Conservation (phyloP, 768 basidiomycete genomes). For the Serpula lacrymans region DNA sequence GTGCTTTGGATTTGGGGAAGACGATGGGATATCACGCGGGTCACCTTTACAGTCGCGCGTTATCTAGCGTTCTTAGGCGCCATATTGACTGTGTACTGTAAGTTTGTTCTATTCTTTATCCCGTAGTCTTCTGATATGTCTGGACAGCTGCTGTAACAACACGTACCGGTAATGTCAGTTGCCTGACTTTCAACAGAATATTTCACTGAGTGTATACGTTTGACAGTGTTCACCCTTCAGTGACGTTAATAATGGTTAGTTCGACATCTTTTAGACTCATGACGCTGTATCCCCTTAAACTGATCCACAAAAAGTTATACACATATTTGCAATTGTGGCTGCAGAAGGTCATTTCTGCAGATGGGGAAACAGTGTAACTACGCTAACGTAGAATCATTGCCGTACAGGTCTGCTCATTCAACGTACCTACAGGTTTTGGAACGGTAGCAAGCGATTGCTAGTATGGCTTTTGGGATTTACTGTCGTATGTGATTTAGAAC, state of each 20-base stretch:
- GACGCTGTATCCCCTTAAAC: neutral
- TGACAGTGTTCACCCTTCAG: neutral
- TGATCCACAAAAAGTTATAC: constrained; percentile 1
- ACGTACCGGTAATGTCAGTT: neutral
- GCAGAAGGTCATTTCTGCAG: constrained; percentile 1
- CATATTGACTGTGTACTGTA: constrained; percentile 1
- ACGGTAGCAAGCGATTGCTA: neutral
- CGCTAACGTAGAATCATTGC: neutral
- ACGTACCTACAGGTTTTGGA: constrained; percentile 1
- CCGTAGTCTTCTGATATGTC: neutral
- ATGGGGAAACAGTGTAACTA: neutral
- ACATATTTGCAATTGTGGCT: constrained; percentile 2
- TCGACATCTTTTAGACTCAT: neutral
- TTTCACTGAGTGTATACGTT: neutral
- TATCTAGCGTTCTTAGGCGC: constrained; percentile 1
- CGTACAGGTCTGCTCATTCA: constrained; percentile 3
- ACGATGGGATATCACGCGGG: neutral
- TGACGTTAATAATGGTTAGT: neutral
- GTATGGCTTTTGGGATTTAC: neutral
- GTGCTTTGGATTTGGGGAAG: constrained; percentile 3
- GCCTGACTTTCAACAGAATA: neutral
- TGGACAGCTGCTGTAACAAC: neutral
- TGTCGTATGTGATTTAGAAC: neutral
- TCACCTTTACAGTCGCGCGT: neutral
- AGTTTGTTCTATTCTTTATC: neutral